Percentiles rank a stretch among this genome's conserved stretches.
Conservation (phyloP, 306 rosid genomes). For the Cucurbita maxima region DNA sequence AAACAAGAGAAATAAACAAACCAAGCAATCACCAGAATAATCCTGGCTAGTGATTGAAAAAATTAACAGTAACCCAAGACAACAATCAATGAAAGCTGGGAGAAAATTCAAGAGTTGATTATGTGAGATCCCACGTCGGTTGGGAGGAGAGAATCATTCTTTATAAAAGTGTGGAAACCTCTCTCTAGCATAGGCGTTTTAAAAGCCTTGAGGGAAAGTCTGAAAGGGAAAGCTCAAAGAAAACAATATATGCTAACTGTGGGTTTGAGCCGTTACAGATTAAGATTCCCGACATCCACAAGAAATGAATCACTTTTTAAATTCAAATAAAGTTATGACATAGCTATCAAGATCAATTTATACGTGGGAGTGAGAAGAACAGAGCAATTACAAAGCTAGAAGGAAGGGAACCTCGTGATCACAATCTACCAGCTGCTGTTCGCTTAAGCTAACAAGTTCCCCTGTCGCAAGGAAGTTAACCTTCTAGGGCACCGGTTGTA, state of each 20-base stretch:
- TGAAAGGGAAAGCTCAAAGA: too few relatives aligned
- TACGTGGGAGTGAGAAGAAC: too few relatives aligned
- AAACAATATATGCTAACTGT: too few relatives aligned
- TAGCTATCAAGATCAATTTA: neutral
- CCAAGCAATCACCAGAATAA: too few relatives aligned
- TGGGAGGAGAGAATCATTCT: too few relatives aligned
- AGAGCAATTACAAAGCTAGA: neutral
- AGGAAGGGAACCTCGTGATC: conserved; percentile 64
- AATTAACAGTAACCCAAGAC: neutral
- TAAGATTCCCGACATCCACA: neutral
- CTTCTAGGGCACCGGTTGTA: conserved; percentile 88
- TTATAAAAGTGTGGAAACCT: too few relatives aligned
- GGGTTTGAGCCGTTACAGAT: neutral
- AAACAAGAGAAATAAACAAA: neutral
- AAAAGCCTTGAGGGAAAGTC: too few relatives aligned
- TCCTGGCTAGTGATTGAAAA: neutral
- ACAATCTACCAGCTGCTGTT: conserved; percentile 94
- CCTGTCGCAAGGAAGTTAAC: conserved; percentile 77
- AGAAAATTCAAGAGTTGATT: neutral
- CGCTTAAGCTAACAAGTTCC: conserved; percentile 82
- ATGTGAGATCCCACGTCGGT: too few relatives aligned
- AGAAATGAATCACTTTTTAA: neutral
- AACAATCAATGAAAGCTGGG: neutral
- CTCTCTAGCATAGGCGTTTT: too few relatives aligned
- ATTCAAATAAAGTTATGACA: neutral